Conservation (phyloP, 2,329 filamentous ascomycete species). For the Cordyceps cicadae region DNA sequence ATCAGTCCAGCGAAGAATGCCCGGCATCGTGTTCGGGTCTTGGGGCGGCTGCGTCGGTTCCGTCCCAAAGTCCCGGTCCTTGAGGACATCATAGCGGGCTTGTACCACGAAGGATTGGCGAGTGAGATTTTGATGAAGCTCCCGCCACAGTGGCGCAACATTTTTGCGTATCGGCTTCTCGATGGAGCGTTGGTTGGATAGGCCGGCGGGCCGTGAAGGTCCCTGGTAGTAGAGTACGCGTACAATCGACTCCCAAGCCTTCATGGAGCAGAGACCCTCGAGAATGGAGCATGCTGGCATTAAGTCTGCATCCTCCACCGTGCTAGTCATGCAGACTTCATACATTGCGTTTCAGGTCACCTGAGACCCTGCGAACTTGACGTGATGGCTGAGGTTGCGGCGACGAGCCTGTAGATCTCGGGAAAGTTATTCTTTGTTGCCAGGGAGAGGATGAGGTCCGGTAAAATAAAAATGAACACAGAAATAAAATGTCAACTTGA, state of each 20-base stretch:
- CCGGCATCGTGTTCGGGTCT: conserved; percentile 36
- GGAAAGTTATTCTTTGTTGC: not conserved
- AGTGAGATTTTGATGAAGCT: conserved; percentile 44
- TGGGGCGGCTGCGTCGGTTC: conserved; percentile 17
- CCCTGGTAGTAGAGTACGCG: conserved; percentile 48
- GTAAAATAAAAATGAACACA: too few relatives aligned
- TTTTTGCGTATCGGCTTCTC: conserved; percentile 32
- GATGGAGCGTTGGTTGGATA: conserved; percentile 34
- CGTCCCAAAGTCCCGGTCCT: conserved; percentile 38
- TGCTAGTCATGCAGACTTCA: conserved; percentile 50
- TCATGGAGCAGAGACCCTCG: conserved; percentile 49
- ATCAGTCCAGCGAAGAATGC: conserved; percentile 50
- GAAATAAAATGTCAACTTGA: too few relatives aligned
- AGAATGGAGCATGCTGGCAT: conserved; percentile 43
- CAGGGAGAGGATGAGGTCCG: not conserved
- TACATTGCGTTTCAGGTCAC: conserved; percentile 35
- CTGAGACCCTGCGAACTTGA: not conserved
- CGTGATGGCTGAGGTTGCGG: not conserved
- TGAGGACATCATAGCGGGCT: conserved; percentile 44
- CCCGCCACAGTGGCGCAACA: conserved; percentile 37
- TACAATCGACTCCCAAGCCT: conserved; percentile 39
- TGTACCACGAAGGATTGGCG: conserved; percentile 52
- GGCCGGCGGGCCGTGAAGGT: conserved; percentile 35
- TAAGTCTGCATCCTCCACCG: conserved; percentile 43
- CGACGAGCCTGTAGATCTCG: too few relatives aligned